Conservation (phyloP, 352 stramenopile genomes). For the Pythium scleroteichum region DNA sequence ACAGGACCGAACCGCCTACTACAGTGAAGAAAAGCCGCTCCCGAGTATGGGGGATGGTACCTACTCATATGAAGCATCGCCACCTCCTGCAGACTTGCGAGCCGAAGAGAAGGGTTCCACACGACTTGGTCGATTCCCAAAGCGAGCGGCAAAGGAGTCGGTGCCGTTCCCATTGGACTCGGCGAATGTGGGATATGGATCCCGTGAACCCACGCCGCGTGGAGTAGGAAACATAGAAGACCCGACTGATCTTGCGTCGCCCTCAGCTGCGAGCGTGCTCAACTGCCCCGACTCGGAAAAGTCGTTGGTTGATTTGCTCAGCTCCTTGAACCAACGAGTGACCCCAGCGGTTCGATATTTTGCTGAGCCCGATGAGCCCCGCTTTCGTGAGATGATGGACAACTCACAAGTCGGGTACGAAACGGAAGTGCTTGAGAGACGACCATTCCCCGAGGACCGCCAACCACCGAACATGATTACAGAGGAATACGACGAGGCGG, state of each 20-base stretch:
- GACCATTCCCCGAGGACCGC: background rate
- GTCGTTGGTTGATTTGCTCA: conserved; percentile 62
- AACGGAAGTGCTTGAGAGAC: background rate
- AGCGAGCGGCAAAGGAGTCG: conserved; percentile 57
- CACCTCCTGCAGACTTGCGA: background rate
- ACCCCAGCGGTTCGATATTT: conserved; percentile 27
- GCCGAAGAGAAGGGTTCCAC: conserved; percentile 13
- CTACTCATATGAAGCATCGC: background rate
- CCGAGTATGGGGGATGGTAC: background rate
- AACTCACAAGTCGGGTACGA: background rate
- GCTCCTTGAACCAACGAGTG: conserved; percentile 54
- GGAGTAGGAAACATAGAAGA: conserved; percentile 3
- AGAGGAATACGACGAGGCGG: background rate
- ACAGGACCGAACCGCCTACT: conserved; percentile 1
- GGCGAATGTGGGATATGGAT: background rate
- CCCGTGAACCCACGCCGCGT: background rate
- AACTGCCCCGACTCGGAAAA: conserved; percentile 74
- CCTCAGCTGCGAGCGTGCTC: conserved; percentile 53
- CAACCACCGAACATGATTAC: background rate
- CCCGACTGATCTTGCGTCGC: conserved; percentile 32
- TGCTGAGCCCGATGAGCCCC: conserved; percentile 18
- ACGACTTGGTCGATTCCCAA: conserved; percentile 25
- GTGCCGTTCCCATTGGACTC: conserved; percentile 11
- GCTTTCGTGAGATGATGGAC: conserved; percentile 9
- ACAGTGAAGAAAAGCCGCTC: conserved; percentile 19